Base-by-base conservation (phyloP, 2,329 filamentous ascomycete genomes). In the Cladosporium austrohemisphaericum region DNA sequence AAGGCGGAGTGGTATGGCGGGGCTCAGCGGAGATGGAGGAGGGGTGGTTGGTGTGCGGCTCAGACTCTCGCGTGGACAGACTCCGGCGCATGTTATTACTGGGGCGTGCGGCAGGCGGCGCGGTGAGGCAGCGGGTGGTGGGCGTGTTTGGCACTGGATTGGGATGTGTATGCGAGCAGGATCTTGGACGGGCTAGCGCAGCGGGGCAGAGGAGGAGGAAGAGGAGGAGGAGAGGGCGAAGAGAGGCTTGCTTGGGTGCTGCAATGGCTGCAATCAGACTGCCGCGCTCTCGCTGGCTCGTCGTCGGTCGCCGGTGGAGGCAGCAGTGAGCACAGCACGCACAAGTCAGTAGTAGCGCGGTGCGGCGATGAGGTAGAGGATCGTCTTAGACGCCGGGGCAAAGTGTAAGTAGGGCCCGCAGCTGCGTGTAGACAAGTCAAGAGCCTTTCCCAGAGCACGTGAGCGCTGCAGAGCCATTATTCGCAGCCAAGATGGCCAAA, bases 31-130 rank as follows among this genome's bases (percentile, higher is more conserved):
- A 38, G 43, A 33, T 19, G 22, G 23, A 23, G 23, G 33, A 29
- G 43, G 43, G 23, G 32, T 13, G 31, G 41, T 31, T 46, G 22
- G 18, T 35, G 41, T 16, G 32, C 41, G 36, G 41, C 41, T 46
- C 43, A 33, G 43, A 46, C 31, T 18, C 22, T 46, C 43, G 32
- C 43, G 23, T 46, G 43, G 32, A 14, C 43, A 46, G 32, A 23
- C 32, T 47, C 33, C 16, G 43, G 43, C 32, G 43, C 43, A 47
- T 47, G 38, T 29, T 35, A 40, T 43, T 38, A 37, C 43, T 46
- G 33, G 43, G 43, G 22, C 43, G 43, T 26, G 41, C 41, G 26
- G 25, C 16, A 18, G 40, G 41, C 41, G 31, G 41, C 41, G 41
- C 20, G 31, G 41, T 25, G 36, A 14, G 19, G 3, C 10, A 3